These are phyloP conservation scores for Marchantia paleacea DNA, from an alignment of 225 moss, liverwort and hornwort genomes.

Conservation along the genomic window DNA sequence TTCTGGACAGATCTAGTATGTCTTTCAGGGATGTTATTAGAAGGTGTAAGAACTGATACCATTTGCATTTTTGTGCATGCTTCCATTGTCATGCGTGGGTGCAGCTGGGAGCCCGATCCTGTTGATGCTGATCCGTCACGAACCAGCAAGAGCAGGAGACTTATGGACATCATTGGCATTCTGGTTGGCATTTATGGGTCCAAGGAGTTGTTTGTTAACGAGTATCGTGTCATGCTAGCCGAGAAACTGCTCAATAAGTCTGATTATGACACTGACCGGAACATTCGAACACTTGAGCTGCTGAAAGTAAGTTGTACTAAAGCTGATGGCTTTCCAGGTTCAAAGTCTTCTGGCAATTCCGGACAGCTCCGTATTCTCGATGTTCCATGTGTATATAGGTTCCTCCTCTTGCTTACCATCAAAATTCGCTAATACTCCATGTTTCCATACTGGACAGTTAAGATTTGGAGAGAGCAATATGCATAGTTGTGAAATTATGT, in stretches of 20 bases:
- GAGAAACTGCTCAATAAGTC: constrained; percentile 95
- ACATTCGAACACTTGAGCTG: constrained; percentile 93
- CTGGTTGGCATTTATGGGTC: constrained; percentile 99
- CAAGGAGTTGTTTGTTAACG: constrained; percentile 97
- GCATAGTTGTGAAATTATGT: constrained; percentile 99
- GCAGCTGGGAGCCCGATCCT: constrained; percentile 99
- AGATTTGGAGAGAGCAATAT: constrained; percentile 98
- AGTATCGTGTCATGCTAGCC: constrained; percentile 96
- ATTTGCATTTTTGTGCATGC: background rate
- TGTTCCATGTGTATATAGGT: background rate
- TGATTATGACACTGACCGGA: constrained; percentile 91
- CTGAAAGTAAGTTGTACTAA: constrained; percentile 54
- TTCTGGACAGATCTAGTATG: background rate
- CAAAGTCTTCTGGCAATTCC: background rate
- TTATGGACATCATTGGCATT: constrained; percentile 99
- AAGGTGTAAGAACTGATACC: background rate
- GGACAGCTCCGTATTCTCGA: background rate
- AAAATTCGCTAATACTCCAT: background rate
- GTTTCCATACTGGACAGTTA: constrained; percentile 45
- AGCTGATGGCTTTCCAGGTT: background rate
- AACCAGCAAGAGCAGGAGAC: constrained; percentile 94
- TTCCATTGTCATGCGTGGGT: constrained; percentile 2
- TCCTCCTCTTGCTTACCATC: background rate
- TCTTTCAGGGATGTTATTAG: background rate
- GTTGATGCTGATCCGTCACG: constrained; percentile 95